Evolutionary conservation across 495 filamentous ascomycete species (phyloP).

Genomic region (Podospora conica): DNA sequence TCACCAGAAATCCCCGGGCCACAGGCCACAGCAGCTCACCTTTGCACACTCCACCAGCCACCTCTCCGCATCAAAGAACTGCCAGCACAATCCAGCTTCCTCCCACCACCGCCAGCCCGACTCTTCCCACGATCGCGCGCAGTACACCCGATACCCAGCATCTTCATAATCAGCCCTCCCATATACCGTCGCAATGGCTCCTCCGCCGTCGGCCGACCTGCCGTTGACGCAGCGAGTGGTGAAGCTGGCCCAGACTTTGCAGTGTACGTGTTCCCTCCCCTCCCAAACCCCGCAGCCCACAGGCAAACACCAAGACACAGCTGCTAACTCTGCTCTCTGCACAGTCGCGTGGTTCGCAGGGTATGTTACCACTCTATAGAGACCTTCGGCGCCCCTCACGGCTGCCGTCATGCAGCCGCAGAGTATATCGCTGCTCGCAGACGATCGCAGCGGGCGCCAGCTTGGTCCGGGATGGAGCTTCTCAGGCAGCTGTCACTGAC

Average conservation of each 20-base stretch:
- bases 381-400: background rate
- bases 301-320: background rate
- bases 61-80: constrained; percentile 5
- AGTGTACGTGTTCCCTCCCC: constrained; percentile 55
- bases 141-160: background rate
- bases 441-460: background rate
- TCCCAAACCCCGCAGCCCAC: constrained; percentile 4
- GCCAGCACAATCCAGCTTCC: constrained; percentile 10
- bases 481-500: constrained; percentile 2
- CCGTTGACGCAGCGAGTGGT: constrained; percentile 69
- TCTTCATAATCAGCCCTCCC: background rate
- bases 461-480: background rate
- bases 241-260: constrained; percentile 75
- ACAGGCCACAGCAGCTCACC: constrained; percentile 12
- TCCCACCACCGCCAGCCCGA: constrained; percentile 1
- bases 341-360: constrained; percentile 78
- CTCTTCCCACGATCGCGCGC: background rate
- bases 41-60: constrained; percentile 23
- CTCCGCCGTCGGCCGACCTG: constrained; percentile 64
- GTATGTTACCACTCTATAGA: constrained; percentile 46
- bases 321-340: constrained; percentile 23
- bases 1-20: constrained; percentile 15
- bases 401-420: background rate
- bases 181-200: constrained; percentile 54
- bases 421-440: background rate